These are phyloP conservation scores for Hortiboletus rubellus DNA, from an alignment of 1,284 basidiomycete genomes.

Conservation along the genomic window DNA sequence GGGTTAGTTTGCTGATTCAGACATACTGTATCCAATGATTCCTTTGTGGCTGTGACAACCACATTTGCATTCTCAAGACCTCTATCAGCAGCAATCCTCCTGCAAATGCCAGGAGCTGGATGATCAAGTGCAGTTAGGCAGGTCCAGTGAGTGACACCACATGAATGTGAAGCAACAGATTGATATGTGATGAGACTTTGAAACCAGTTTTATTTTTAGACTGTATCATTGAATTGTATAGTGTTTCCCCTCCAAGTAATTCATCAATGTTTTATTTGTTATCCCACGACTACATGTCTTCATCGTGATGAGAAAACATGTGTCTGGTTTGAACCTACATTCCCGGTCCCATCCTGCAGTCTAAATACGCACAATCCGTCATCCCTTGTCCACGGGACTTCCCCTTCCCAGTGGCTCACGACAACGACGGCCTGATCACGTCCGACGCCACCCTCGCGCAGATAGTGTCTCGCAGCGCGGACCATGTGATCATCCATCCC, in stretches of 20 bases:
- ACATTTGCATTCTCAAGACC: no score
- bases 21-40: no score
- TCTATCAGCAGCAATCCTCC: no score
- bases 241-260: conserved; percentile 42
- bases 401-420: conserved; percentile 87
- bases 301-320: not conserved
- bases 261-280: no score
- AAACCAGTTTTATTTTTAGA: no score
- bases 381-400: conserved; percentile 69
- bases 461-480: conserved; percentile 56
- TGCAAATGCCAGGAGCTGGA: no score
- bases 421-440: conserved; percentile 75
- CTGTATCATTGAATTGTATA: no score
- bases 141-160: no score
- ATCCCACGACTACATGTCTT: conserved; percentile 2
- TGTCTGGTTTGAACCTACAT: conserved; percentile 1
- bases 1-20: no score
- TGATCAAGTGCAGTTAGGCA: no score
- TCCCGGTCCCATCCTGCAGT: conserved; percentile 41
- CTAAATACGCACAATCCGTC: conserved; percentile 49
- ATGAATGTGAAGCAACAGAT: no score
- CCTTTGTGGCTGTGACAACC: no score
- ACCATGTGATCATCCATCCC: conserved; percentile 87
- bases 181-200: conserved; percentile 22
- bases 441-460: conserved; percentile 57